Base-by-base conservation (phyloP, 2,329 filamentous ascomycete genomes). In the Xylaria sp. region DNA sequence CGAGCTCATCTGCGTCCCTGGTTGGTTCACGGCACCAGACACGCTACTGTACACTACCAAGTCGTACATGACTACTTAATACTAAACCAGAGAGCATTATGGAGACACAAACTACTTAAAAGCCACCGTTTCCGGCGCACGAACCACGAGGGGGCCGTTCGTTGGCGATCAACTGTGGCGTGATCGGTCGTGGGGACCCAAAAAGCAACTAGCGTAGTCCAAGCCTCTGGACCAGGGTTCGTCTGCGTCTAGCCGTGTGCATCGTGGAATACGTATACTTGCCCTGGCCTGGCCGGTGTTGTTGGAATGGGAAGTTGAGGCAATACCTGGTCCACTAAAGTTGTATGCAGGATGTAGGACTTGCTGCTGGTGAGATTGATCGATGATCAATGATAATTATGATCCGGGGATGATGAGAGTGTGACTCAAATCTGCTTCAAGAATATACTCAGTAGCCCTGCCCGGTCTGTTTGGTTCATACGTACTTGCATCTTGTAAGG, bases 131-230 rank as follows among this genome's bases (percentile, higher is more conserved):
- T 57, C 25, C 46, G 49, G 60, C 60, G 50, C 64, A 51, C 47
- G 43, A 50, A 31, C 49, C 37, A 50, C 47, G 45, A 61, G 47
- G 57, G 57, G 64, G 43, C 25, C 28, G 17, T 62, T 31, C 42
- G 49, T 64, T 70, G 67, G 63, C 68, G 67, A 72, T 71, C 70
- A n/a, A 66, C 67, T 66, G 67, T 67, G 55, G 61, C 63, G 58
- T 64, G 60, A 68, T 69, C 65, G 60, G 65, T 62, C 61, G 50
- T 64, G 50, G 57, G 28, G 38, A 59, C 55, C 23, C 51, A 60
- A 63, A 66, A 62, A 52, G 58, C 60, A 60, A 67, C 50, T 50
- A 56, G 28, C 28, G 28, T 31, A 31, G 17, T 33, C 28, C 14
- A 38, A 19, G 58, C 25, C 45, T 46, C 17, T 17, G 35, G 38